phyloP scores from a whole-genome alignment of 805 yeast species.

The Hyphopichia homilentoma region DNA sequence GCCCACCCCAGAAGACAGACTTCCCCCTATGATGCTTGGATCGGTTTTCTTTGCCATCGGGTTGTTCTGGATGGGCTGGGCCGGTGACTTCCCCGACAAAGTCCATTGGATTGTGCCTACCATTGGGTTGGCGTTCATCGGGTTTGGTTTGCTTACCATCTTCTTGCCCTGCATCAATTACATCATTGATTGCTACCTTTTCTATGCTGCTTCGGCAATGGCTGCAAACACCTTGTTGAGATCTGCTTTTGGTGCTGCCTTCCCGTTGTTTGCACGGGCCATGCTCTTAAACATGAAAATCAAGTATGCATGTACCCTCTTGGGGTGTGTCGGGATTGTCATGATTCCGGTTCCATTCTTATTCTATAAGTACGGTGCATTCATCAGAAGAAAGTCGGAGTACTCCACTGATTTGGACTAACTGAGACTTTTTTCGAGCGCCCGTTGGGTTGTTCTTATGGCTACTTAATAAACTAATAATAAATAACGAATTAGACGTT shows the following conservation, averaged over 20 bases:
- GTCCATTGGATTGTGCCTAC: conserved; percentile 77
- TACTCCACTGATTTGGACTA: conserved; percentile 4
- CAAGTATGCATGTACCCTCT: conserved; percentile 52
- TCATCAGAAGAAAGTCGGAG: conserved; percentile 15
- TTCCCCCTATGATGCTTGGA: conserved; percentile 73
- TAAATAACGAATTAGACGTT: no score
- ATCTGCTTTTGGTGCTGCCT: conserved; percentile 56
- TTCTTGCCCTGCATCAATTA: conserved; percentile 61
- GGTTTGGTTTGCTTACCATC: conserved; percentile 48
- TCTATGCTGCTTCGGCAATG: conserved; percentile 59
- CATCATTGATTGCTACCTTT: conserved; percentile 56
- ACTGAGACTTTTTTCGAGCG: no score
- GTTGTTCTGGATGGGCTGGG: conserved; percentile 83
- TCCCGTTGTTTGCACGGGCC: conserved; percentile 56
- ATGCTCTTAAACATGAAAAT: conserved; percentile 49
- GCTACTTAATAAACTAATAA: no score
- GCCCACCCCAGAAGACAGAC: conserved; percentile 75
- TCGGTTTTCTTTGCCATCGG: conserved; percentile 72
- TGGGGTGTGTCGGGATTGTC: conserved; percentile 49
- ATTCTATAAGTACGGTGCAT: conserved; percentile 42
- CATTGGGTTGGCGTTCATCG: conserved; percentile 39
- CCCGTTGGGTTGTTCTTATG: no score
- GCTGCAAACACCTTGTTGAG: conserved; percentile 62
- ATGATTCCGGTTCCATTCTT: conserved; percentile 50
- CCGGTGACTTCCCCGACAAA: conserved; percentile 68